Base-by-base conservation (phyloP, 2,329 filamentous ascomycete genomes). In the Fusarium lateritium region DNA sequence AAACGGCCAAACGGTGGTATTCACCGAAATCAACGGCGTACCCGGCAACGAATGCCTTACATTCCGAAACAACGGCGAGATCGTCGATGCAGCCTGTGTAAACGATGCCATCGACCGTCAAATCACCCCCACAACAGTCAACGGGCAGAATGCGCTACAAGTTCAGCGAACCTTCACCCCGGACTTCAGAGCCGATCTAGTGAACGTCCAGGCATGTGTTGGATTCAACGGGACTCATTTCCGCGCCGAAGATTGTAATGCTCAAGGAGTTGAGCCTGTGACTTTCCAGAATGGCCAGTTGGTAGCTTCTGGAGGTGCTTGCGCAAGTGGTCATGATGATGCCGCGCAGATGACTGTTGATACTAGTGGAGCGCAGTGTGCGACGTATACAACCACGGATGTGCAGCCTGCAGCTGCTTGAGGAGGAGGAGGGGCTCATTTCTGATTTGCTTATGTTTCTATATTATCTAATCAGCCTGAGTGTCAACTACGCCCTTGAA, bases 61-160 rank as follows among this genome's bases (percentile, higher is more conserved):
- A 6, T 67, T 69, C 51, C 57, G 65, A 26, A 69, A 69, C 51
- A 69, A 69, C 36, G 62, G 65, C 7, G 65, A 69, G 19, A 69
- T 69, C 13, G 65, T 69, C 31, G 62, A 69, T n/a, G 65, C 65
- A 1, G 65, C 65, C 7, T 69, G 65, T 19, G 65, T 67, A 33
- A 63, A 66, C 42, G 51, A 55, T 11, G 62, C 65, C 19, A 39
- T 43, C 34, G 65, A 69, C 46, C 58, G 65, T 19, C 62, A 67
- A 31, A 26, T 69, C 22, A 69, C 65, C 5, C 62, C 65, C 6
- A 42, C 53, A 24, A 52, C 56, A 1, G 31, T 64, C 39, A 67
- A 67, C 19, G 56, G 65, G 7, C 58, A 54, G 22, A 43, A 50
- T n/a, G 62, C 49, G 9, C 33, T 69, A 17, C 57, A 46, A 17